Percentiles rank a stretch among this genome's conserved stretches.
Conservation (phyloP, 2,329 filamentous ascomycete species). For the Colletotrichum sp. region DNA sequence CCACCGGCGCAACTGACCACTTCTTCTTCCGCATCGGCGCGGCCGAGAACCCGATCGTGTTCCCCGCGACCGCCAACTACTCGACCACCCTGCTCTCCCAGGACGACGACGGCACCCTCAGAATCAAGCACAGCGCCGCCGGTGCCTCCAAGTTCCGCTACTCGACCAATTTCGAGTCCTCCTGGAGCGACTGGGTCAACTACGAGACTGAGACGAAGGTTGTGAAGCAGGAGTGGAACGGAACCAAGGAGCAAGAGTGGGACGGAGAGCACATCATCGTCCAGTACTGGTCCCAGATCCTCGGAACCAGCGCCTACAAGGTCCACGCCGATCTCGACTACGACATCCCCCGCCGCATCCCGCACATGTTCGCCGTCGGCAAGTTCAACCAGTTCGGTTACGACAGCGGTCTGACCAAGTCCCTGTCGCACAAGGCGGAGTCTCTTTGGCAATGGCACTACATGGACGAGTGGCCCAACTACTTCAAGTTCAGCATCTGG, state of each 20-base stretch:
- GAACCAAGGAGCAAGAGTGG: constrained; percentile 63
- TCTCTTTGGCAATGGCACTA: constrained; percentile 64
- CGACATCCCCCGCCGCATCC: constrained; percentile 54
- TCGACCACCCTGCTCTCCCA: constrained; percentile 54
- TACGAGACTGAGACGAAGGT: constrained; percentile 59
- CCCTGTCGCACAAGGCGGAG: constrained; percentile 52
- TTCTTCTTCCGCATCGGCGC: constrained; percentile 47
- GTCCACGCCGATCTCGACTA: constrained; percentile 61
- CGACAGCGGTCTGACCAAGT: constrained; percentile 62
- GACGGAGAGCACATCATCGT: constrained; percentile 65
- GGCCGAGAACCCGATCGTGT: constrained; percentile 13
- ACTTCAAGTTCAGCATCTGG: constrained; percentile 70
- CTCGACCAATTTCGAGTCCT: constrained; percentile 65
- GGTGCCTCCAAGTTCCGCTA: constrained; percentile 70
- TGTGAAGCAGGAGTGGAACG: constrained; percentile 56
- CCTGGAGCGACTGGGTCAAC: constrained; percentile 62
- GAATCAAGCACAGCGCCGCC: constrained; percentile 59
- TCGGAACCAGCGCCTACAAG: constrained; percentile 63
- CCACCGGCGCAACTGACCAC: constrained; percentile 59
- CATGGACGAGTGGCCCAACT: constrained; percentile 67
- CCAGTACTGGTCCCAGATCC: constrained; percentile 67
- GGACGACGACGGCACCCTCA: constrained; percentile 42
- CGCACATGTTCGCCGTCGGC: constrained; percentile 68
- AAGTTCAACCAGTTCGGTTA: constrained; percentile 69
- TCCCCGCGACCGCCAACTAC: constrained; percentile 29